A percentile compares a stretch with the other conserved stretches of the same genome.
Evolutionary conservation across 2,329 filamentous ascomycete genomes (phyloP).

Genomic region (Plectosphaerella sp.): DNA sequence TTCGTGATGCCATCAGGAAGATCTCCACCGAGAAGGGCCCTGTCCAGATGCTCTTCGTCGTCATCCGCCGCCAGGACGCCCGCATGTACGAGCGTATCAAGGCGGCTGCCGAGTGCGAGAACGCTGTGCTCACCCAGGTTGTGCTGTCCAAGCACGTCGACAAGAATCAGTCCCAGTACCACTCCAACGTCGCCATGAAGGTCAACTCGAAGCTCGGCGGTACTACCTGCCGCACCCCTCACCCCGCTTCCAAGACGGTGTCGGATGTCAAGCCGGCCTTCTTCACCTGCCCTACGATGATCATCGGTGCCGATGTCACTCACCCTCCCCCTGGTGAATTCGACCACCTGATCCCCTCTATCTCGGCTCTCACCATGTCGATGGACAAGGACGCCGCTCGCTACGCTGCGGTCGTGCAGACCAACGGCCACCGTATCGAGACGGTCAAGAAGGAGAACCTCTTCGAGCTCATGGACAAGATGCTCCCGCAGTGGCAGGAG

Average conservation of each 20-base stretch:
- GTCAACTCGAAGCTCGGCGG: slow-evolving; percentile 95
- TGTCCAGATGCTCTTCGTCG: slow-evolving; percentile 76
- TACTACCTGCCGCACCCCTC: slow-evolving; percentile 52
- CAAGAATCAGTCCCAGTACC: slow-evolving; percentile 74
- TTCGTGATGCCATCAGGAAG: slow-evolving; percentile 50
- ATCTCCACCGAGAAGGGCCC: slow-evolving; percentile 47
- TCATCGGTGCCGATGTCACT: slow-evolving; percentile 89
- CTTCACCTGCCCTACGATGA: slow-evolving; percentile 33
- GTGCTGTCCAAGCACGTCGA: slow-evolving; percentile 66
- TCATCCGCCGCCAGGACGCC: slow-evolving; percentile 67
- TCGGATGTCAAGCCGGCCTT: slow-evolving; percentile 28
- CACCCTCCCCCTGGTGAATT: slow-evolving; percentile 65
- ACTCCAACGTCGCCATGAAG: slow-evolving; percentile 94
- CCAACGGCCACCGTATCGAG: slow-evolving; percentile 78
- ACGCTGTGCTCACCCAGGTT: slow-evolving; percentile 79
- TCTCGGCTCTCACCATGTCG: slow-evolving; percentile 84
- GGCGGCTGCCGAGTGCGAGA: slow-evolving; percentile 81
- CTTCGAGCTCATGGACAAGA: slow-evolving; percentile 56
- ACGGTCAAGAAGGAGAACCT: slow-evolving; percentile 69
- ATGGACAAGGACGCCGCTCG: slow-evolving; percentile 66
- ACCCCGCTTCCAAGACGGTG: slow-evolving; percentile 9
- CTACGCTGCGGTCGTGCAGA: slow-evolving; percentile 75
- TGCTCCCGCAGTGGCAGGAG: slow-evolving; percentile 62
- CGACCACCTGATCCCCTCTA: slow-evolving; percentile 57
- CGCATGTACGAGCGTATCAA: slow-evolving; percentile 81